A percentile compares a stretch with the other conserved stretches of the same genome.
phyloP scores from a whole-genome alignment of 345 rosid species.

The Toxicodendron radicans region DNA sequence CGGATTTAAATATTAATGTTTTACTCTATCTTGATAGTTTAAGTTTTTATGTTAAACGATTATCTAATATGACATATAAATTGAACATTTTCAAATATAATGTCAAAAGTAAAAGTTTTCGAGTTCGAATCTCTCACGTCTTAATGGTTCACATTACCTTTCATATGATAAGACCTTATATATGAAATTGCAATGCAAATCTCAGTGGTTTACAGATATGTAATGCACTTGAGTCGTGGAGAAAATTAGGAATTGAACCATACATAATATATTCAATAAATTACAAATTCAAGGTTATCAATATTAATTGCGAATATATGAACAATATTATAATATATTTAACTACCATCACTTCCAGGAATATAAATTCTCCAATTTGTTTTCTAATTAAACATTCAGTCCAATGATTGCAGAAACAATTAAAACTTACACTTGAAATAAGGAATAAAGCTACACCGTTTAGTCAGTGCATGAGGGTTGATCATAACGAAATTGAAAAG shows the following conservation, averaged over 20 bases:
- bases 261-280: too few relatives aligned
- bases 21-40: too few relatives aligned
- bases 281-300: not conserved
- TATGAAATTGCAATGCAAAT: not conserved
- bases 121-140: too few relatives aligned
- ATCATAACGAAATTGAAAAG: not conserved
- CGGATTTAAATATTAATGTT: too few relatives aligned
- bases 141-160: too few relatives aligned
- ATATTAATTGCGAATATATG: too few relatives aligned
- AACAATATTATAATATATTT: too few relatives aligned
- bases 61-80: too few relatives aligned
- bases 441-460: not conserved
- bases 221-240: not conserved
- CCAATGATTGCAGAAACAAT: not conserved
- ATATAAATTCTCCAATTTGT: not conserved
- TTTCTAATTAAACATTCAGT: too few relatives aligned
- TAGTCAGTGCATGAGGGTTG: not conserved
- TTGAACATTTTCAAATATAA: too few relatives aligned
- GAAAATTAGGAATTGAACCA: not conserved
- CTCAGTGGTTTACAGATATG: not conserved
- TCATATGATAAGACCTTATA: not conserved
- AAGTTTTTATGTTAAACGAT: too few relatives aligned
- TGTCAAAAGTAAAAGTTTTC: too few relatives aligned
- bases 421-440: not conserved
- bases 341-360: not conserved